A percentile compares a stretch with the other conserved stretches of the same genome.
phyloP scores from a whole-genome alignment of 495 filamentous ascomycete species.

The Letharia lupina region DNA sequence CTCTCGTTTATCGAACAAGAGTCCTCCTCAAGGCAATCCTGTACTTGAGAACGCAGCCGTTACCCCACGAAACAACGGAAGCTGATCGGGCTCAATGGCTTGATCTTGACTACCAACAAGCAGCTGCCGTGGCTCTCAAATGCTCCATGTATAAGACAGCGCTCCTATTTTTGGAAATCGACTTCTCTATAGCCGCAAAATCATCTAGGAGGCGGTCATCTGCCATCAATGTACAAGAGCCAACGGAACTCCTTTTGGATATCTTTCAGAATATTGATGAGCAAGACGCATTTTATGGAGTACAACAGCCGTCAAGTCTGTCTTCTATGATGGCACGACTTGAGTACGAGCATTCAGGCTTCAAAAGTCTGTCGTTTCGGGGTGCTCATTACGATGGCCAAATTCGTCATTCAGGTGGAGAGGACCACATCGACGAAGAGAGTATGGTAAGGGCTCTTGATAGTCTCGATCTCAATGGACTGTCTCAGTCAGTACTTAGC shows the following conservation, averaged over 20 bases:
- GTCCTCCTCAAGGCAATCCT: constrained; percentile 71
- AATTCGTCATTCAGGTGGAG: constrained; percentile 44
- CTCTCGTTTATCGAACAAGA: constrained; percentile 40
- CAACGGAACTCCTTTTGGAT: constrained; percentile 59
- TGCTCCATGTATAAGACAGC: constrained; percentile 86
- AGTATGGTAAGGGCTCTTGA: constrained; percentile 46
- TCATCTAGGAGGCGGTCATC: constrained; percentile 64
- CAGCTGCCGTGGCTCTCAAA: constrained; percentile 63
- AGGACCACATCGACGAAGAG: constrained; percentile 34
- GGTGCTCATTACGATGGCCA: constrained; percentile 88
- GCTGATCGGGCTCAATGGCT: constrained; percentile 78
- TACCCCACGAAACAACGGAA: constrained; percentile 65
- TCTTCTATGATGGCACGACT: constrained; percentile 68
- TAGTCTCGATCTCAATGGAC: constrained; percentile 58
- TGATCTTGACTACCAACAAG: constrained; percentile 65
- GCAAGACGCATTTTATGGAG: constrained; percentile 92
- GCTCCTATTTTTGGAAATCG: constrained; percentile 72
- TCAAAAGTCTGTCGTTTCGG: constrained; percentile 82
- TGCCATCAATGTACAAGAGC: constrained; percentile 46
- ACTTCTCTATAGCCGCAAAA: constrained; percentile 44
- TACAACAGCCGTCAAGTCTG: constrained; percentile 67
- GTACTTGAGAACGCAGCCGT: constrained; percentile 77
- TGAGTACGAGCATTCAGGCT: constrained; percentile 84
- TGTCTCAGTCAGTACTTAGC: constrained; percentile 64
- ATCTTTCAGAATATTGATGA: constrained; percentile 91